Conservation (phyloP, 768 basidiomycete species). For the Tylopilus balloui region DNA sequence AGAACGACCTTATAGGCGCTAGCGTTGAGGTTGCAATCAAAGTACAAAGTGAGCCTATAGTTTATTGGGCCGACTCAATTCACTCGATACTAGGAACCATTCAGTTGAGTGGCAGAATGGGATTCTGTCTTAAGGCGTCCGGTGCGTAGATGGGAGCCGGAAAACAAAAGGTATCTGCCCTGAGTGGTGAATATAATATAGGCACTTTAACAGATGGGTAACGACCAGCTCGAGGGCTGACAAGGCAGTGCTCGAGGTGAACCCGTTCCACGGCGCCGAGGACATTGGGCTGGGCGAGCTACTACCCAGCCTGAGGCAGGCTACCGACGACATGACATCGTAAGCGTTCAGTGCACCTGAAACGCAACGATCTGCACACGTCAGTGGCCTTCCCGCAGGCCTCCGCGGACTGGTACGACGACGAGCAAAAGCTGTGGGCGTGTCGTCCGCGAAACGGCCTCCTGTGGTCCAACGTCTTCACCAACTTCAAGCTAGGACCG, state of each 20-base stretch:
- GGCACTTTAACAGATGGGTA: conserved; percentile 6
- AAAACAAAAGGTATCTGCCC: neutral
- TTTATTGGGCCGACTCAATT: neutral
- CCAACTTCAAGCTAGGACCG: conserved; percentile 63
- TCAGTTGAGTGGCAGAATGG: conserved; percentile 5
- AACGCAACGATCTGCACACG: neutral
- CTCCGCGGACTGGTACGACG: conserved; percentile 25
- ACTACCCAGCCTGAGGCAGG: conserved; percentile 2
- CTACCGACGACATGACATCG: conserved; percentile 10
- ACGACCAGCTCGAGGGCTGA: conserved; percentile 3
- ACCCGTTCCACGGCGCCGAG: neutral
- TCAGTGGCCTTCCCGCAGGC: neutral
- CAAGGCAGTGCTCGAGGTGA: conserved; percentile 11
- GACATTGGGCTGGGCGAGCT: neutral
- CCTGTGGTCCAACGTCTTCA: conserved; percentile 49
- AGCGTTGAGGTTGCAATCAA: conserved; percentile 4
- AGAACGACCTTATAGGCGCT: too few relatives aligned
- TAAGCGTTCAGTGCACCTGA: neutral
- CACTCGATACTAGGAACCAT: neutral
- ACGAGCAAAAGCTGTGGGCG: conserved; percentile 61
- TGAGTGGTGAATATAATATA: neutral
- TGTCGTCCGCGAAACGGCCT: conserved; percentile 53
- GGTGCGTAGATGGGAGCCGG: conserved; percentile 4
- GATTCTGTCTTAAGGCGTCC: conserved; percentile 8
- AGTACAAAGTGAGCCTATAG: conserved; percentile 3